Evolutionary conservation across 495 filamentous ascomycete species (phyloP).

Genomic region (Penicillium riverlandense): DNA sequence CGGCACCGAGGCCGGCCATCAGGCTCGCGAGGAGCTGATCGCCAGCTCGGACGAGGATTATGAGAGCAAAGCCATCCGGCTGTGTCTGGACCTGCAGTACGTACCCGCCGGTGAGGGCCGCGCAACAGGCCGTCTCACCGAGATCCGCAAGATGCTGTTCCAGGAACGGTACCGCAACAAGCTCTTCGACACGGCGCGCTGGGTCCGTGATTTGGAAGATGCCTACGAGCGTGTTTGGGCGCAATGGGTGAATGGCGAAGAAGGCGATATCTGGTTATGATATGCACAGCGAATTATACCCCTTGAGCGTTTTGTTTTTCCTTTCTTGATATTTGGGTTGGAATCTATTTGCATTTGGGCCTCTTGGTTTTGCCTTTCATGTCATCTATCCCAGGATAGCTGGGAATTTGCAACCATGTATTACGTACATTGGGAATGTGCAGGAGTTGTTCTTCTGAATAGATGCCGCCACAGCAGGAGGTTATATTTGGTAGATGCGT

Average conservation of each 20-base stretch:
- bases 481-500: no score
- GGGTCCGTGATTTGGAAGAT: conserved; percentile 86
- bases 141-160: conserved; percentile 74
- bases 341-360: background rate
- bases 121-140: conserved; percentile 59
- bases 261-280: conserved; percentile 80
- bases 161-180: conserved; percentile 73
- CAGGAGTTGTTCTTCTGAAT: no score
- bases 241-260: conserved; percentile 76
- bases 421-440: no score
- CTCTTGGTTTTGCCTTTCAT: background rate
- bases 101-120: conserved; percentile 42
- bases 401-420: background rate
- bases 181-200: conserved; percentile 86
- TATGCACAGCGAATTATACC: conserved; percentile 31
- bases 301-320: conserved; percentile 29
- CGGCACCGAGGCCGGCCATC: conserved; percentile 53
- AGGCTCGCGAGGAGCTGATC: conserved; percentile 68
- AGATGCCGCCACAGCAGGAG: no score
- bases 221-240: conserved; percentile 86
- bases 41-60: conserved; percentile 72
- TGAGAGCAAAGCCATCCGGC: conserved; percentile 66
- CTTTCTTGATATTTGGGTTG: background rate
- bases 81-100: conserved; percentile 66
- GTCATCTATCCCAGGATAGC: background rate